These are phyloP conservation scores for Elsinoe fawcettii DNA, from an alignment of 2,329 filamentous ascomycete species.

Conservation along the genomic window DNA sequence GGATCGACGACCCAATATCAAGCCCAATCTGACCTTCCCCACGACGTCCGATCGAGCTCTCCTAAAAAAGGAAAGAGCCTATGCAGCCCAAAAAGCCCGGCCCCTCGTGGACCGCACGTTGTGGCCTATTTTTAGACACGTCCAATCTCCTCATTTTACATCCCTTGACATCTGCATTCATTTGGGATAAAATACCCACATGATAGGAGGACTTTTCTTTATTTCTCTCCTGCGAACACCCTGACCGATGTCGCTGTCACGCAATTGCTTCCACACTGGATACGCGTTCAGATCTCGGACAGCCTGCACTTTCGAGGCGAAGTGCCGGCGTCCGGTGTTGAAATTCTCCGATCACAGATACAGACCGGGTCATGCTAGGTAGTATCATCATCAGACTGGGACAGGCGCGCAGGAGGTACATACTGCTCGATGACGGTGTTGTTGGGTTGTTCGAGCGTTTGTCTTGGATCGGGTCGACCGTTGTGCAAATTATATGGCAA, in stretches of 20 bases:
- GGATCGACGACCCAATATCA: slow-evolving; percentile 5
- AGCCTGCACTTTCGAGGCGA: too few species aligned
- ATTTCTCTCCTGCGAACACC: too few species aligned
- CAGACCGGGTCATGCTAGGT: too few species aligned
- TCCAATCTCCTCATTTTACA: slow-evolving; percentile 5
- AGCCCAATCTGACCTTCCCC: slow-evolving; percentile 8
- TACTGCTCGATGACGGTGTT: neutral
- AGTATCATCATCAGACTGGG: too few species aligned
- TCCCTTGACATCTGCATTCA: slow-evolving; percentile 13
- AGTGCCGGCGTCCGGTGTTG: too few species aligned
- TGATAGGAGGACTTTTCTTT: too few species aligned
- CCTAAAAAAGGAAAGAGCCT: slow-evolving; percentile 11
- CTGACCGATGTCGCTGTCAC: neutral
- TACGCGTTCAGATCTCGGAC: too few species aligned
- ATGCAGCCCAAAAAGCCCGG: slow-evolving; percentile 5
- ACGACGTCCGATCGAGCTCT: slow-evolving; percentile 1
- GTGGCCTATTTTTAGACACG: slow-evolving; percentile 7
- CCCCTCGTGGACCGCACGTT: slow-evolving; percentile 3
- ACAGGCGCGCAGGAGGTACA: neutral
- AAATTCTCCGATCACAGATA: neutral
- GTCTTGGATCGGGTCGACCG: neutral
- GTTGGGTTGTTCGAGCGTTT: neutral
- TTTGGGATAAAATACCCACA: too few species aligned
- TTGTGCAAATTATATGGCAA: neutral
- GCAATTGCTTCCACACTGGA: too few species aligned